A percentile compares a stretch with the other conserved stretches of the same genome.
phyloP scores from a whole-genome alignment of 805 yeast species.

The Metschnikowia hibisci region DNA sequence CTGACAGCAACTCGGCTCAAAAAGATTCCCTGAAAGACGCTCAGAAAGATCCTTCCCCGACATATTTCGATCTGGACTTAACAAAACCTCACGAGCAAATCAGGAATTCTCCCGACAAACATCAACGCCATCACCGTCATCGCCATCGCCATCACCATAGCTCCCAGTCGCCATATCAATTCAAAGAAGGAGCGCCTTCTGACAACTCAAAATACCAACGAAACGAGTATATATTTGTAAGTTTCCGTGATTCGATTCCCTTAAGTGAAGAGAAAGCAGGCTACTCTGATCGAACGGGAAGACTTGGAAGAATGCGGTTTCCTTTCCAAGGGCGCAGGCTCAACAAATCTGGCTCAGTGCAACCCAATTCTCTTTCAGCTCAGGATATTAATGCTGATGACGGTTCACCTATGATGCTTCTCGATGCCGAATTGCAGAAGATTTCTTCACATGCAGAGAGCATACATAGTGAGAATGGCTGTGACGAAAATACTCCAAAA shows the following conservation, averaged over 20 bases:
- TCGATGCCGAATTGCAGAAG: constrained; percentile 11
- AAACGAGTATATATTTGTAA: constrained; percentile 25
- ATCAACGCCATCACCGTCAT: constrained; percentile 11
- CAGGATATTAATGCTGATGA: not conserved
- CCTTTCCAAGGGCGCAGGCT: constrained; percentile 26
- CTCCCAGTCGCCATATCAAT: constrained; percentile 1
- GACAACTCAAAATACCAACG: not conserved
- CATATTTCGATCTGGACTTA: not conserved
- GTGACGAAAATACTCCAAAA: not conserved
- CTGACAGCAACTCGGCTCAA: constrained; percentile 1
- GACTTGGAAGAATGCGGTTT: constrained; percentile 33
- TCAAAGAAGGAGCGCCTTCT: not conserved
- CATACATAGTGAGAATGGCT: not conserved
- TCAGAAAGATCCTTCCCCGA: not conserved
- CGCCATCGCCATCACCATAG: constrained; percentile 6
- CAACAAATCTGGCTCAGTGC: not conserved
- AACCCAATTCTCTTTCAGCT: not conserved
- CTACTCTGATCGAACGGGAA: constrained; percentile 26
- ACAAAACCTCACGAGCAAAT: not conserved
- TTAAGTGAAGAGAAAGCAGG: constrained; percentile 13
- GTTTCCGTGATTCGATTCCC: constrained; percentile 32
- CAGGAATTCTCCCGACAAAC: not conserved
- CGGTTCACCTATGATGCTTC: not conserved
- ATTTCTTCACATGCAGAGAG: constrained; percentile 1
- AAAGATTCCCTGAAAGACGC: not conserved